Percentiles rank a stretch among this genome's conserved stretches.
Conservation (phyloP, 2,329 filamentous ascomycete species). For the Fusarium keratoplasticum region DNA sequence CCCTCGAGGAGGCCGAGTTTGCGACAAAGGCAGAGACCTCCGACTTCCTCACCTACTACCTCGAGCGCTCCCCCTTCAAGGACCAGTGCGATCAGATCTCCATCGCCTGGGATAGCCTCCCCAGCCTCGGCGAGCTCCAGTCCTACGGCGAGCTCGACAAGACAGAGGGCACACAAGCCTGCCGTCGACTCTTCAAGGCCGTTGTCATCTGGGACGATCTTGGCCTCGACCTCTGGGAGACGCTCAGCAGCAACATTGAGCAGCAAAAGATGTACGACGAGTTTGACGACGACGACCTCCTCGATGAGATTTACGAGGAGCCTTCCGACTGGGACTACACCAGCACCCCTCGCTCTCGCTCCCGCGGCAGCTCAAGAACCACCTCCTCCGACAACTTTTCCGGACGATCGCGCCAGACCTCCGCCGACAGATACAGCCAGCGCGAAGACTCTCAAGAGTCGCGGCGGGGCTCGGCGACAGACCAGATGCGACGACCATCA, state of each 20-base stretch:
- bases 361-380: conserved; percentile 31
- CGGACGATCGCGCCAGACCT: conserved; percentile 30
- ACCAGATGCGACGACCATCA: conserved; percentile 14
- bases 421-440: conserved; percentile 26
- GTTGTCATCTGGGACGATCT: conserved; percentile 54
- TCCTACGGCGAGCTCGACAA: conserved; percentile 49
- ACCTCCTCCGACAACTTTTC: conserved; percentile 31
- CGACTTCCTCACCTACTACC: conserved; percentile 48
- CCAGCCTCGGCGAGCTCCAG: conserved; percentile 50
- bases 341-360: conserved; percentile 23
- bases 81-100: conserved; percentile 49
- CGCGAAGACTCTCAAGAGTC: conserved; percentile 31
- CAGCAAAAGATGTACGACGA: conserved; percentile 15
- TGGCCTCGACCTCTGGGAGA: conserved; percentile 51
- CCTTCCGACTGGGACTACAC: conserved; percentile 23
- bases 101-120: conserved; percentile 49
- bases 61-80: conserved; percentile 45
- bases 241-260: conserved; percentile 34
- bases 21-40: conserved; percentile 46
- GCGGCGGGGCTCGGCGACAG: conserved; percentile 16
- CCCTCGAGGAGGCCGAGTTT: conserved; percentile 46
- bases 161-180: conserved; percentile 51
- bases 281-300: conserved; percentile 27
- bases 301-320: conserved; percentile 33
- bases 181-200: conserved; percentile 53